phyloP scores from a whole-genome alignment of 768 basidiomycete species.

The Leucogyrophana mollusca region DNA sequence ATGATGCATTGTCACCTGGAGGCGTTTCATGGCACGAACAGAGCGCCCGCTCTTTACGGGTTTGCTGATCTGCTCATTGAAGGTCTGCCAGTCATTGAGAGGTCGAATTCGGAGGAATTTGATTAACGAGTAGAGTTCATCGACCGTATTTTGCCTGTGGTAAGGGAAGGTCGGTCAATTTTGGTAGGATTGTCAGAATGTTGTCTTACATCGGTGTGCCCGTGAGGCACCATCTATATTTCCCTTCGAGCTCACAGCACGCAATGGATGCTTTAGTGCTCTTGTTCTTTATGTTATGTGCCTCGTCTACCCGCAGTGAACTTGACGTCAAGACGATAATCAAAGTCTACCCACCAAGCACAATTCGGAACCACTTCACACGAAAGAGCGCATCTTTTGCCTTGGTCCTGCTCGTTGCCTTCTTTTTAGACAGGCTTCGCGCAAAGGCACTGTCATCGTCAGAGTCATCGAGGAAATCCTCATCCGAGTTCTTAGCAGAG shows the following conservation, averaged over 20 bases:
- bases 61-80: conserved; percentile 75
- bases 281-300: conserved; percentile 91
- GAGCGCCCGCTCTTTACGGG: conserved; percentile 73
- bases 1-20: conserved; percentile 53
- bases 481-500: conserved; percentile 29
- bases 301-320: conserved; percentile 63
- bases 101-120: conserved; percentile 87
- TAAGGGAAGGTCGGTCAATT: conserved; percentile 18
- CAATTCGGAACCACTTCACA: conserved; percentile 80
- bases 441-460: conserved; percentile 43
- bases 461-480: conserved; percentile 25
- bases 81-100: conserved; percentile 73
- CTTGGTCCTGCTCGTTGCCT: conserved; percentile 40
- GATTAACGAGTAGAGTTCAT: conserved; percentile 86
- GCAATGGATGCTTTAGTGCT: conserved; percentile 76
- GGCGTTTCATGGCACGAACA: conserved; percentile 72
- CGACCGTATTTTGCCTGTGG: conserved; percentile 86
- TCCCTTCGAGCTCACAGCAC: conserved; percentile 72
- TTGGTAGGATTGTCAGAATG: conserved; percentile 18
- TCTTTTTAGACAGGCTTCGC: conserved; percentile 36
- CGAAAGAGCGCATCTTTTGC: conserved; percentile 67
- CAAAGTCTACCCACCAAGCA: conserved; percentile 59
- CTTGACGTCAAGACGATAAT: not conserved
- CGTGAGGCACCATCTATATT: conserved; percentile 87
- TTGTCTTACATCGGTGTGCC: conserved; percentile 68